A percentile compares a stretch with the other conserved stretches of the same genome.
These are phyloP conservation scores for Tulasnella sp. DNA, from an alignment of 768 basidiomycete species.

Conservation along the genomic window DNA sequence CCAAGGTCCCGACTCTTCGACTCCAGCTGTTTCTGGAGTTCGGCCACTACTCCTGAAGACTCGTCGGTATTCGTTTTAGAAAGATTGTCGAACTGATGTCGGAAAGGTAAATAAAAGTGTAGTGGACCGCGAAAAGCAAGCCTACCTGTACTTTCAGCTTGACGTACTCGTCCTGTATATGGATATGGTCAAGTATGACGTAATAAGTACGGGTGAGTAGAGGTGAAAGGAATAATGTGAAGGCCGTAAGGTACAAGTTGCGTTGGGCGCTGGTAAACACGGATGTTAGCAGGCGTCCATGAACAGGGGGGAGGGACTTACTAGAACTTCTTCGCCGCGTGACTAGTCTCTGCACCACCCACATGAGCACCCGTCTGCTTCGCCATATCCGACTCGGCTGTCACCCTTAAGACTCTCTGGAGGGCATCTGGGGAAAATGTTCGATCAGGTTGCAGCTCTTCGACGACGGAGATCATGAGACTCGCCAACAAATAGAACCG, in stretches of 20 bases:
- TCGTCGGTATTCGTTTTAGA: neutral
- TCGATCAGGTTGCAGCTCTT: neutral
- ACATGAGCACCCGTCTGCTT: constrained; percentile 57
- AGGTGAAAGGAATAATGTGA: constrained; percentile 93
- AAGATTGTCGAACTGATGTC: neutral
- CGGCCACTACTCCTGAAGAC: neutral
- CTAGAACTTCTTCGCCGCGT: constrained; percentile 95
- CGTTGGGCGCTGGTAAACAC: constrained; percentile 67
- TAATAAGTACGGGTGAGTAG: constrained; percentile 92
- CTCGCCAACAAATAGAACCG: constrained; percentile 70
- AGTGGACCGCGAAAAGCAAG: too few relatives aligned
- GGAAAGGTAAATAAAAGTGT: too few relatives aligned
- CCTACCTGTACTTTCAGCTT: constrained; percentile 80
- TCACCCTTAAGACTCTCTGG: constrained; percentile 87
- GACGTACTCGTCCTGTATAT: constrained; percentile 84
- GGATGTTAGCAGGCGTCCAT: too few relatives aligned
- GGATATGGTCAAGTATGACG: constrained; percentile 88
- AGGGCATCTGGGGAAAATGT: constrained; percentile 62
- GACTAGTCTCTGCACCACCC: constrained; percentile 79
- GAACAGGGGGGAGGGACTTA: too few relatives aligned
- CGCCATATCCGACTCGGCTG: constrained; percentile 55
- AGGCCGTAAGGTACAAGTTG: constrained; percentile 91
- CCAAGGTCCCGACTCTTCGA: neutral
- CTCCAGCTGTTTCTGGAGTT: constrained; percentile 35
- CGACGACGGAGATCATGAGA: neutral